These are phyloP conservation scores for Trichoderma atroviride DNA, from an alignment of 2,329 filamentous ascomycete species.

Conservation along the genomic window DNA sequence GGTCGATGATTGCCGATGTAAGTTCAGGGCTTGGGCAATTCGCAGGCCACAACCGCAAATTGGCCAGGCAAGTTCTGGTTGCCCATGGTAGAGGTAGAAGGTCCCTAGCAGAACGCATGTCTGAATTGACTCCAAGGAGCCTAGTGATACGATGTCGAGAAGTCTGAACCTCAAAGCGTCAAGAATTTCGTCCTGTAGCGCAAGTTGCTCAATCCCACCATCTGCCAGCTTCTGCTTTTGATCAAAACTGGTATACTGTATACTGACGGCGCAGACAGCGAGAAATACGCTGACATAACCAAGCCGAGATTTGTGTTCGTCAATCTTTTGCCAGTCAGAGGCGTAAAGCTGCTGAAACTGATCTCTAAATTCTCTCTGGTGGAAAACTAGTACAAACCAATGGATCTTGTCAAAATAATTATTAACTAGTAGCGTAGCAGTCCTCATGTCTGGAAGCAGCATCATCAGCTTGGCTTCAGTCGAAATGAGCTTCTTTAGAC, in stretches of 20 bases:
- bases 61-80: neutral
- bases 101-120: neutral
- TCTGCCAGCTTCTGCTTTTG: neutral
- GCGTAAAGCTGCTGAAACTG: neutral
- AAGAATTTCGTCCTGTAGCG: neutral
- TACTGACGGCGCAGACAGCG: neutral
- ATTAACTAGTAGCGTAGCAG: neutral
- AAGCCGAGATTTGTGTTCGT: neutral
- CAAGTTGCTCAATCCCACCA: neutral
- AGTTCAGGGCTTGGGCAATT: neutral
- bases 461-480: neutral
- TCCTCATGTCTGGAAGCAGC: neutral
- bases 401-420: neutral
- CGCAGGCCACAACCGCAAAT: neutral
- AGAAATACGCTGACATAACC: neutral
- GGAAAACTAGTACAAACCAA: neutral
- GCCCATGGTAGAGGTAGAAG: neutral
- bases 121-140: neutral
- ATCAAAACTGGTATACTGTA: neutral
- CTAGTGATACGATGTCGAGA: neutral
- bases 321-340: neutral
- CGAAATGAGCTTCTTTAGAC: neutral
- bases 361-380: neutral
- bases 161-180: neutral
- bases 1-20: neutral